Percentiles rank a stretch among this genome's conserved stretches.
phyloP scores from a whole-genome alignment of 2,329 filamentous ascomycete genomes.

The Chalaropsis ovoidea region DNA sequence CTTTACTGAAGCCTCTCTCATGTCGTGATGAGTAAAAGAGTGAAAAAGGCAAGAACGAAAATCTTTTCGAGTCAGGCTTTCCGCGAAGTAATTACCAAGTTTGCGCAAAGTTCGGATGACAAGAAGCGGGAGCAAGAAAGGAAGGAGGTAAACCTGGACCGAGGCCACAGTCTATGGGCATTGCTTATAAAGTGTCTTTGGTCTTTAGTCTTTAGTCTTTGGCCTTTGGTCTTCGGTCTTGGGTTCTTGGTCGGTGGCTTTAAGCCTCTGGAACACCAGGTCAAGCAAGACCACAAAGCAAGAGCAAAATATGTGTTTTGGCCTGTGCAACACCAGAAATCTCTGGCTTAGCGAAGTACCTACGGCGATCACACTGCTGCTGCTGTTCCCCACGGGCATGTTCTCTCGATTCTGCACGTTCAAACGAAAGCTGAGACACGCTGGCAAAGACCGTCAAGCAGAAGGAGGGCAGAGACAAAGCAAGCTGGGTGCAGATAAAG shows the following conservation, averaged over 20 bases:
- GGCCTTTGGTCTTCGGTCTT: background rate
- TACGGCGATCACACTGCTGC: background rate
- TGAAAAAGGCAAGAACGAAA: background rate
- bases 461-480: background rate
- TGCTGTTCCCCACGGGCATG: background rate
- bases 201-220: background rate
- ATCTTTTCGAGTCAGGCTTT: background rate
- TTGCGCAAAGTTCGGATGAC: background rate
- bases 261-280: slow-evolving; percentile 1
- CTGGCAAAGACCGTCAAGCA: background rate
- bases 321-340: background rate
- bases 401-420: slow-evolving; percentile 2
- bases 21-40: background rate
- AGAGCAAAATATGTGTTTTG: background rate
- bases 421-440: background rate
- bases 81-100: background rate
- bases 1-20: background rate
- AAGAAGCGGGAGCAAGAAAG: background rate
- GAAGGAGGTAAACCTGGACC: background rate
- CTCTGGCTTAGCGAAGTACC: background rate
- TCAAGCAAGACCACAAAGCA: background rate
- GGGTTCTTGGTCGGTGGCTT: background rate
- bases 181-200: background rate
- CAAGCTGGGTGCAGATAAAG: background rate
- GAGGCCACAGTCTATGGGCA: background rate